Evolutionary conservation across 768 basidiomycete species (phyloP), one percentile per base, ranked within the genome.

Genomic region (Naganishia antarctica): DNA sequence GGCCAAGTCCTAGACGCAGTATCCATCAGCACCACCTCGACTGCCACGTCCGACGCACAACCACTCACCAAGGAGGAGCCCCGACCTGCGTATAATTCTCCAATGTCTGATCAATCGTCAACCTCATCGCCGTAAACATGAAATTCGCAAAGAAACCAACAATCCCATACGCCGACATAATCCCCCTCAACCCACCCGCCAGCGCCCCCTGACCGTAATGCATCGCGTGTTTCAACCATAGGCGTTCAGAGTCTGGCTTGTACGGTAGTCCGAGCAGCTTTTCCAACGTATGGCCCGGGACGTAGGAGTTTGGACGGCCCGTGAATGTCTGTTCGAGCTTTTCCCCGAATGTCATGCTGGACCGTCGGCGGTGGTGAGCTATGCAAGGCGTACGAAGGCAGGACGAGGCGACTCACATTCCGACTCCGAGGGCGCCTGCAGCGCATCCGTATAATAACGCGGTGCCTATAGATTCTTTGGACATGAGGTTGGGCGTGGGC

Each of bases 141-240:
- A 65, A 62, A 41, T 68, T 47, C 28, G 60, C 61, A 29, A 65
- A 65, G 26, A 63, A 61, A 2, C 67, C 67, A 12, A 47, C 48
- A 31, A 65, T 61, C 15, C 64, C 67, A 41, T 59, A 61, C 16
- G 62, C 43, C 28, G 57, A 51, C 64, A 65, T 49, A 29, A 57
- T 37, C 0, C 64, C 64, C 25, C 67, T 43, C 0, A 63, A 40
- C 3, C 64, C 61, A 31, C 67, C 67, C 21, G 65, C 60, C 1
- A 65, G 28, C 11, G 67, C 64, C 4, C 64, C 67, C 47, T 68
- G 67, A 11, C 67, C 67, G 29, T 59, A 68, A n/a, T 68, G 67
- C 67, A 68, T 68, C n/a, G 57, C 51, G 50, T 62, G 48, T 21
- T 68, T 61, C 15, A 68, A 45, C 53, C 60, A 60, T 12, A 47